Percentiles rank a stretch among this genome's conserved stretches.
Evolutionary conservation across 2,329 filamentous ascomycete species (phyloP).

Genomic region (Colletotrichum sp.): DNA sequence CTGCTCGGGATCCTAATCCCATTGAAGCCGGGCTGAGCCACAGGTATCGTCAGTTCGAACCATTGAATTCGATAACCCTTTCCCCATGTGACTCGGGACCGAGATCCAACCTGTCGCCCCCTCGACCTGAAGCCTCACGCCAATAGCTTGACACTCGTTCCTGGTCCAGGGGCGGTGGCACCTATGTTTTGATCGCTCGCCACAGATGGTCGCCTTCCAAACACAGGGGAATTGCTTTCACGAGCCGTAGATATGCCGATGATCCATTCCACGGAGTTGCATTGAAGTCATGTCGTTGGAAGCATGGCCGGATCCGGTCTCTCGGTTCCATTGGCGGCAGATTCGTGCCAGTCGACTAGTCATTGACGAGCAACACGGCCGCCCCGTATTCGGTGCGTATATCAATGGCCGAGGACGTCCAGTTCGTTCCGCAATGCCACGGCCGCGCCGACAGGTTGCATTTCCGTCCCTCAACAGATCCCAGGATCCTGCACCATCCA

Average conservation of each 20-base stretch:
- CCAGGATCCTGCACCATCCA: background rate
- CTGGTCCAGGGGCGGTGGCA: background rate
- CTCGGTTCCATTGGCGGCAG: background rate
- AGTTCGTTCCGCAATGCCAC: background rate
- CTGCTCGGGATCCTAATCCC: background rate
- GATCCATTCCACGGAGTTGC: background rate
- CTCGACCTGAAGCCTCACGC: background rate
- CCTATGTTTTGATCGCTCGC: background rate
- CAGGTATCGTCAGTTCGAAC: background rate
- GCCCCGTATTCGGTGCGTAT: background rate
- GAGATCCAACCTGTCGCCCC: background rate
- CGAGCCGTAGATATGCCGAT: background rate
- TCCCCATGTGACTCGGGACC: background rate
- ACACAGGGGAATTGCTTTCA: background rate
- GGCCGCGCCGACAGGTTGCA: background rate
- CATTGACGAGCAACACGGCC: background rate
- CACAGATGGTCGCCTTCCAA: background rate
- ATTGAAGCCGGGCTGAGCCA: background rate
- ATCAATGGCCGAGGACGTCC: background rate
- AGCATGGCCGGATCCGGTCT: background rate
- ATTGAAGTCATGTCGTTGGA: background rate
- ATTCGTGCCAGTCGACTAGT: background rate
- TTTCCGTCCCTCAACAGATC: background rate
- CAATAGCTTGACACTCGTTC: background rate
- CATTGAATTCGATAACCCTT: background rate